Evolutionary conservation across 1,284 basidiomycete genomes (phyloP).

Genomic region (Ustilago hordei): DNA sequence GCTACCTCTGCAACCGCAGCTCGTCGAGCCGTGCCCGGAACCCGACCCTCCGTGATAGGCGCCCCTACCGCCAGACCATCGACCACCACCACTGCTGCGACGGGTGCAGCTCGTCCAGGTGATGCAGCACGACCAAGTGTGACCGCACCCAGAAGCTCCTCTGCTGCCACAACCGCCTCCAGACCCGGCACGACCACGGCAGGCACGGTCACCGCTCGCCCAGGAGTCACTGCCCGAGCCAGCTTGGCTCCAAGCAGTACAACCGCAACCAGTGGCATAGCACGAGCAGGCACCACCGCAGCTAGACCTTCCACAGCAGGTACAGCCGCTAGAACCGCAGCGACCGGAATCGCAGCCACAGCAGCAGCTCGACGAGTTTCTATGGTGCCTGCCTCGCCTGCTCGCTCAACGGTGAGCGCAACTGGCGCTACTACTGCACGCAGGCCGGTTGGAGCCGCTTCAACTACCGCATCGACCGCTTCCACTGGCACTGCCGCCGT

Average conservation of each 20-base stretch:
- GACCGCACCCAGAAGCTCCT: conserved; percentile 9
- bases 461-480: conserved; percentile 14
- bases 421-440: conserved; percentile 21
- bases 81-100: conserved; percentile 11
- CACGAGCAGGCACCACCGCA: conserved; percentile 17
- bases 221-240: conserved; percentile 31
- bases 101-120: conserved; percentile 16
- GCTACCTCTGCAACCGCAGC: conserved; percentile 14
- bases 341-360: conserved; percentile 18
- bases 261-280: conserved; percentile 4
- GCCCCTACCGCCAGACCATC: conserved; percentile 15
- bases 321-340: conserved; percentile 23
- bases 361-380: conserved; percentile 28
- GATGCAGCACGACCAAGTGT: conserved; percentile 30
- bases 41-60: conserved; percentile 34
- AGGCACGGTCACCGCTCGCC: conserved; percentile 12
- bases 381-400: conserved; percentile 43
- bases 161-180: conserved; percentile 11
- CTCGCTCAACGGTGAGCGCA: conserved; percentile 24
- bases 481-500: conserved; percentile 24
- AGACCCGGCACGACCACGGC: conserved; percentile 5
- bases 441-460: conserved; percentile 14
- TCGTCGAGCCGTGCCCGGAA: conserved; percentile 26
- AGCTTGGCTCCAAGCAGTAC: conserved; percentile 29
- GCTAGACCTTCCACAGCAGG: conserved; percentile 23